Conservation (phyloP, 2,329 filamentous ascomycete genomes). For the Cordyceps pruinosa region DNA sequence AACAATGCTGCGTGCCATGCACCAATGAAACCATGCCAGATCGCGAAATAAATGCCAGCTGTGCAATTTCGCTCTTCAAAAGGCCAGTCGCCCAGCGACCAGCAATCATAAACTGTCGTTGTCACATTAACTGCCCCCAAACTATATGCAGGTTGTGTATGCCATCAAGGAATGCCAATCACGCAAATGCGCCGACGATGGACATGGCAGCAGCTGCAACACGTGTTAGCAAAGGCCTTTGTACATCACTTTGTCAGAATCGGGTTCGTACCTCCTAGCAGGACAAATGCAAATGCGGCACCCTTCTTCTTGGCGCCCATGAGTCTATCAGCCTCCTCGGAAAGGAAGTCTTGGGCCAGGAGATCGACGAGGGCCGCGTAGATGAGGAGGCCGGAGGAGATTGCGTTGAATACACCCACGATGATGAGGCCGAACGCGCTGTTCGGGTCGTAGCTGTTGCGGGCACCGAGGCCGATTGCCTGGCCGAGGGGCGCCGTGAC, state of each 20-base stretch:
- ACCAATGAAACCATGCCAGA: background rate
- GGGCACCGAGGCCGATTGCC: slow-evolving; percentile 52
- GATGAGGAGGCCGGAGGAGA: slow-evolving; percentile 54
- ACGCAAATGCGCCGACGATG: slow-evolving; percentile 40
- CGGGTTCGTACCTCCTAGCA: slow-evolving; percentile 40
- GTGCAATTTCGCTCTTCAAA: background rate
- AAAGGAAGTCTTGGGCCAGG: slow-evolving; percentile 58
- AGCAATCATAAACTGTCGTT: background rate
- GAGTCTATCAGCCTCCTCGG: slow-evolving; percentile 43
- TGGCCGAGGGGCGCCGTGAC: slow-evolving; percentile 59
- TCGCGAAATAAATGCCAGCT: background rate
- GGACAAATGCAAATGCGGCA: slow-evolving; percentile 43
- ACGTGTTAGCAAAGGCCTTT: background rate
- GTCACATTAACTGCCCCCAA: background rate
- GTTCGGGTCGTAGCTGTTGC: slow-evolving; percentile 54
- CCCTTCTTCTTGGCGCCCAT: slow-evolving; percentile 48
- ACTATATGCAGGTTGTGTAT: background rate
- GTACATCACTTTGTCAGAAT: no score
- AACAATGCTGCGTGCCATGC: background rate
- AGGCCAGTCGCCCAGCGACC: background rate
- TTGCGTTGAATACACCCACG: slow-evolving; percentile 59
- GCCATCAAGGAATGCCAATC: background rate
- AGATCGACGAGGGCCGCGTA: slow-evolving; percentile 59
- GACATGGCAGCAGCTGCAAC: slow-evolving; percentile 38
- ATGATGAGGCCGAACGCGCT: slow-evolving; percentile 58